phyloP scores from a whole-genome alignment of 1,284 basidiomycete species.

The Apiotrichum sp. region DNA sequence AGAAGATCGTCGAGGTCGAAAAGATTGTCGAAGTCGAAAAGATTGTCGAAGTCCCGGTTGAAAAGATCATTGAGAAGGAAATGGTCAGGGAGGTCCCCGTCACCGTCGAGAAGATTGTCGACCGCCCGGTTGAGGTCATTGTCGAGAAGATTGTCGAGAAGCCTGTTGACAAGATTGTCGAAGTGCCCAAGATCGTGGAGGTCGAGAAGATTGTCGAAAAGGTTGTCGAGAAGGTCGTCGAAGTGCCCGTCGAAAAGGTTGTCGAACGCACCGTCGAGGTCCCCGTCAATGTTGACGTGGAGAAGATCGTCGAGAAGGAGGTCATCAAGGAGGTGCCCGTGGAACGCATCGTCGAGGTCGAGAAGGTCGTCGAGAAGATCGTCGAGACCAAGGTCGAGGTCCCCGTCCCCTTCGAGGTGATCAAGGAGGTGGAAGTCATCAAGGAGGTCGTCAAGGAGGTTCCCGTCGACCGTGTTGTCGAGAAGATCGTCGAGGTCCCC shows the following conservation, averaged over 20 bases:
- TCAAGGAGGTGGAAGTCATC: slow-evolving; percentile 22
- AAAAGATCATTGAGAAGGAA: slow-evolving; percentile 42
- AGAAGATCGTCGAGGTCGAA: slow-evolving; percentile 7
- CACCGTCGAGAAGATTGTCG: slow-evolving; percentile 30
- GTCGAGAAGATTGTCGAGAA: slow-evolving; percentile 32
- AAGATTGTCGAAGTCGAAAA: slow-evolving; percentile 42
- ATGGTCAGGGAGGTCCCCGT: slow-evolving; percentile 5
- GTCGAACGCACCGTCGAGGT: slow-evolving; percentile 41
- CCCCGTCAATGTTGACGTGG: slow-evolving; percentile 29
- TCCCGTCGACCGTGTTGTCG: slow-evolving; percentile 44
- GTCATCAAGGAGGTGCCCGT: slow-evolving; percentile 31
- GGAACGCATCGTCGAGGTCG: slow-evolving; percentile 41
- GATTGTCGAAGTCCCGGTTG: slow-evolving; percentile 33
- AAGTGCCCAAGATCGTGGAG: slow-evolving; percentile 14
- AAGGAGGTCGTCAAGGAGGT: slow-evolving; percentile 30
- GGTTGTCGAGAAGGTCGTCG: slow-evolving; percentile 38
- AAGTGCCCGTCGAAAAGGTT: slow-evolving; percentile 46
- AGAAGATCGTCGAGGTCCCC: slow-evolving; percentile 27
- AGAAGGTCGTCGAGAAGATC: slow-evolving; percentile 43
- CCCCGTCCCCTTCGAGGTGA: slow-evolving; percentile 28
- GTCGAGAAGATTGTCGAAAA: slow-evolving; percentile 33
- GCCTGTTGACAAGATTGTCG: slow-evolving; percentile 14
- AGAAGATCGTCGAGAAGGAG: slow-evolving; percentile 38
- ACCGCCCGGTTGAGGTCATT: slow-evolving; percentile 6
- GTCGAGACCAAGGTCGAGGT: slow-evolving; percentile 37